These are phyloP conservation scores for Candida anutae DNA, from an alignment of 1,139 yeast genomes.

Conservation along the genomic window DNA sequence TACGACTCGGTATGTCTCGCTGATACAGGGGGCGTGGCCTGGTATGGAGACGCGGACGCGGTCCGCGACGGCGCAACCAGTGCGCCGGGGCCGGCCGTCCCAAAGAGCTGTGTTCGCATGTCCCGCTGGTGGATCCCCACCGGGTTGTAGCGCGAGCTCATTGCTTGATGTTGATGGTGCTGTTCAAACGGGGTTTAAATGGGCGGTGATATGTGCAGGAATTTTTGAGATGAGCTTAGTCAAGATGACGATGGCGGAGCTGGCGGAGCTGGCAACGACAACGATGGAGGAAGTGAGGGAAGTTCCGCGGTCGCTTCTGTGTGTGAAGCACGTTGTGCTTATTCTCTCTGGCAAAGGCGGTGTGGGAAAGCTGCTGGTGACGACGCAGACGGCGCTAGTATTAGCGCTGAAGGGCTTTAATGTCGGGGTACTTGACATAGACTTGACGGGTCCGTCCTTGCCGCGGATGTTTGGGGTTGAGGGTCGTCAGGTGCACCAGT, in stretches of 20 bases:
- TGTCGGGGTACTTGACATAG: constrained; percentile 93
- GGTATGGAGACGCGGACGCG: constrained; percentile 47
- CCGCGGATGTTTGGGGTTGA: constrained; percentile 97
- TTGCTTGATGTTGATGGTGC: constrained; percentile 3
- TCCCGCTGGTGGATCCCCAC: constrained; percentile 37
- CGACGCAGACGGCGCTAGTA: constrained; percentile 84
- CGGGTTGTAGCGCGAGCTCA: constrained; percentile 21
- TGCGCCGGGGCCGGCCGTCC: constrained; percentile 17
- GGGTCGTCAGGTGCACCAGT: constrained; percentile 68
- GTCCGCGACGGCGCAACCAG: constrained; percentile 19
- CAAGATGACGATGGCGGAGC: too few species aligned
- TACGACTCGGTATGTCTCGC: constrained; percentile 49
- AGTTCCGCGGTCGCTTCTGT: constrained; percentile 46
- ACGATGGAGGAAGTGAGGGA: constrained; percentile 2
- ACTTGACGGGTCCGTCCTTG: constrained; percentile 91
- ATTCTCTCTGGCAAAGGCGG: constrained; percentile 45
- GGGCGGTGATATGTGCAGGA: too few species aligned
- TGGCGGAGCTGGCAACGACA: too few species aligned
- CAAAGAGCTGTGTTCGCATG: constrained; percentile 39
- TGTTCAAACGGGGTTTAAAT: constrained; percentile 1
- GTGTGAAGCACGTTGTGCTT: constrained; percentile 58
- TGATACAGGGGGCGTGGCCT: constrained; percentile 20
- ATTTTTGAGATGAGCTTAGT: too few species aligned
- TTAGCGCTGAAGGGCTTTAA: constrained; percentile 61
- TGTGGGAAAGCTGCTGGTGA: constrained; percentile 93